phyloP scores from a whole-genome alignment of 345 rosid genomes.

The Barbarea vulgaris region DNA sequence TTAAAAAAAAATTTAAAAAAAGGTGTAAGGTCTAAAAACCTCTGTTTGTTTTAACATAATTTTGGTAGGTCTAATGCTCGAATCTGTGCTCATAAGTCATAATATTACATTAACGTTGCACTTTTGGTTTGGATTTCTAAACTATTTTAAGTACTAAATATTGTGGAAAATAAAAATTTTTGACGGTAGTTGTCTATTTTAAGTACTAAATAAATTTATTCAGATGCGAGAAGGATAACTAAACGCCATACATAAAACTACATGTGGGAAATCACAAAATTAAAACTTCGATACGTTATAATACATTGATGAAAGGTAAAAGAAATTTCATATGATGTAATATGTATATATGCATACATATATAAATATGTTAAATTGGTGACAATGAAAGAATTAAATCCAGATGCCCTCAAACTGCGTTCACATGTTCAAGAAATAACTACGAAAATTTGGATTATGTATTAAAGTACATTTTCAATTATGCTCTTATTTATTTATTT shows the following conservation, averaged over 20 bases:
- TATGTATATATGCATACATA: slow-evolving; percentile 18
- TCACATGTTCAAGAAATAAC: slow-evolving; percentile 19
- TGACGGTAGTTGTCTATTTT: not conserved
- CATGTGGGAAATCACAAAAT: not conserved
- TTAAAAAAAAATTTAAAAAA: too few species aligned
- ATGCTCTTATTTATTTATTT: not conserved
- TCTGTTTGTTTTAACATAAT: not conserved
- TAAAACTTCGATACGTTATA: not conserved
- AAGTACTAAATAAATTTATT: too few species aligned
- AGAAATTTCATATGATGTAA: slow-evolving; percentile 19
- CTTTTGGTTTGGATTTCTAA: not conserved
- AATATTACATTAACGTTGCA: not conserved
- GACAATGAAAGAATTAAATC: not conserved
- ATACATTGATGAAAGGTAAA: not conserved
- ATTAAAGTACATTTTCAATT: not conserved
- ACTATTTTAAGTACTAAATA: not conserved
- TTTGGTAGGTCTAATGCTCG: not conserved
- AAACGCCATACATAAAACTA: not conserved
- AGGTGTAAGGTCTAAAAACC: too few species aligned
- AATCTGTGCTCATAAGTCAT: not conserved
- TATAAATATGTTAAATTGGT: slow-evolving; percentile 7
- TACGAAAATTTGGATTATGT: not conserved
- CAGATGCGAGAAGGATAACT: not conserved
- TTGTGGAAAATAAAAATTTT: not conserved
- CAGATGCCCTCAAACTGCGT: slow-evolving; percentile 26